Evolutionary conservation across 2,329 filamentous ascomycete species (phyloP).

Genomic region (Atkinsonella texensis): DNA sequence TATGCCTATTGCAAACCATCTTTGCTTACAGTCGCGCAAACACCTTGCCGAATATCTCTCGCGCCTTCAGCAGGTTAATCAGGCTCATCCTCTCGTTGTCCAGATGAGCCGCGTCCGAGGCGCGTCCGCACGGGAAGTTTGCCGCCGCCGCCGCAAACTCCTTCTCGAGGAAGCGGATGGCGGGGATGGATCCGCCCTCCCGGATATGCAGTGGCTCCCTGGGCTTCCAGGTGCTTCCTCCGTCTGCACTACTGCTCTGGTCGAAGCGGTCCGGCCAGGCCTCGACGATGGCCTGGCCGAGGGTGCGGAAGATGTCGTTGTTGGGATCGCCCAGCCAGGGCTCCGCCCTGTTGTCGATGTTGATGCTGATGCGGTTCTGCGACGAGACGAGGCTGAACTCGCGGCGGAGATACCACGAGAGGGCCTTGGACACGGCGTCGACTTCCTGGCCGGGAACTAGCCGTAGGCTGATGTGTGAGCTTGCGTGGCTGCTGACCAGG

Average conservation of each 20-base stretch:
- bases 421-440: slow-evolving; percentile 54
- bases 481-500: slow-evolving; percentile 81
- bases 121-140: slow-evolving; percentile 87
- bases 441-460: slow-evolving; percentile 90
- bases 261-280: slow-evolving; percentile 59
- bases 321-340: slow-evolving; percentile 90
- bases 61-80: slow-evolving; percentile 77
- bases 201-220: slow-evolving; percentile 80
- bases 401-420: slow-evolving; percentile 54
- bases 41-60: slow-evolving; percentile 81
- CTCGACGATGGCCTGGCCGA: slow-evolving; percentile 73
- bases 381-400: slow-evolving; percentile 67
- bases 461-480: slow-evolving; percentile 77
- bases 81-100: slow-evolving; percentile 90
- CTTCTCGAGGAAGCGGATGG: slow-evolving; percentile 88
- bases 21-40: slow-evolving; percentile 57
- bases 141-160: slow-evolving; percentile 85
- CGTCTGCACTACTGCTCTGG: not conserved
- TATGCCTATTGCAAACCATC: too few relatives aligned
- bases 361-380: slow-evolving; percentile 67
- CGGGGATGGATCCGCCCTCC: slow-evolving; percentile 90
- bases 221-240: slow-evolving; percentile 16
- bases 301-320: slow-evolving; percentile 80
- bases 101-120: slow-evolving; percentile 85
- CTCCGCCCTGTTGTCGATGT: slow-evolving; percentile 86